Base-by-base conservation (phyloP, 2,329 filamentous ascomycete genomes). In the Venturia pyrina region DNA sequence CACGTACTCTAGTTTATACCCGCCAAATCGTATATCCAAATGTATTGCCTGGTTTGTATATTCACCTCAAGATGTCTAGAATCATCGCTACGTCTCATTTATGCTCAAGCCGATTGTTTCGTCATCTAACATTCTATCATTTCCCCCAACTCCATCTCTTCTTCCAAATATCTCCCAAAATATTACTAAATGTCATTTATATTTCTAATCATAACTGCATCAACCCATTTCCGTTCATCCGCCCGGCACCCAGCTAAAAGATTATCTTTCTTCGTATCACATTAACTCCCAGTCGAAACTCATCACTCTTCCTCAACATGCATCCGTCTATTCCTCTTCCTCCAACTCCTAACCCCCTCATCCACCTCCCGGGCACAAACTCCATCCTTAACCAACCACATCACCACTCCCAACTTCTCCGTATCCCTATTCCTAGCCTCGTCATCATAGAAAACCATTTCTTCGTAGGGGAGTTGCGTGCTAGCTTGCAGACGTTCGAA, bases 381-480 rank as follows among this genome's bases (percentile, higher is more conserved):
- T 0, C 93, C 93, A 74, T 96, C 88, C 66, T 84, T 79, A 0
- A 98, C 88, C 62, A 97, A 78, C 73, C 86, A 87, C 85, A 98
- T 96, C 0, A 89, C 90, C 3, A 96, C 89, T 0, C 93, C 93
- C 62, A 97, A 72, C 59, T 83, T 79, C 76, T 89, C 85, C 0
- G 96, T 93, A 73, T 97, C 92, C 66, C 85, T 82, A 73, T 98
- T 98, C 68, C 93, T 80, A 64, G 83, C 82, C 83, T 98, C 93
- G 71, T 98, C 93, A 71, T 98, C 93, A 70, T 98, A 98, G 76
- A 98, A 98, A 43, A 98, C 75, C 88, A 98, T 96, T 61, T 97
- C 91, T 69, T 89, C 84, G 72, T 86, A 96, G 6, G 80, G 78
- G 2, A 97, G 76, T 1, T 86, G 87, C 17, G 89, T 92, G 66